Evolutionary conservation across 2,329 filamentous ascomycete genomes (phyloP).

Genomic region (Pseudocercospora macadamiae): DNA sequence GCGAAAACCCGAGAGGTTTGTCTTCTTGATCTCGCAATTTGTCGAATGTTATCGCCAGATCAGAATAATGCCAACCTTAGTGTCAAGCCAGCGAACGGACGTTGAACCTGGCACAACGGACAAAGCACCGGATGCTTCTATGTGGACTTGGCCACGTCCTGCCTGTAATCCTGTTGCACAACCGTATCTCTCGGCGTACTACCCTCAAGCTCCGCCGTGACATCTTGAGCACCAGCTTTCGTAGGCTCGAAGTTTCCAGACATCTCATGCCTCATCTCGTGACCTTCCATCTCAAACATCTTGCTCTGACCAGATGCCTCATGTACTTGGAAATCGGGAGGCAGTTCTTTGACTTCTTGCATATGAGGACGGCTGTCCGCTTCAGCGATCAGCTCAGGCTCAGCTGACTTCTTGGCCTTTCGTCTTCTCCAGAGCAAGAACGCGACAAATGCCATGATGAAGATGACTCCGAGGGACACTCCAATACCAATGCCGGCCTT

Average conservation of each 20-base stretch:
- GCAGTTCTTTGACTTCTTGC: conserved; percentile 1
- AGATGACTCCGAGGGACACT: conserved; percentile 5
- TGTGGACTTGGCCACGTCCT: not conserved
- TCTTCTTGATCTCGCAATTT: no score
- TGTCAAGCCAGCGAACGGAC: no score
- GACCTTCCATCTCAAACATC: not conserved
- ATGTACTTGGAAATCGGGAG: not conserved
- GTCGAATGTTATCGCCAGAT: no score
- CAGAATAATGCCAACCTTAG: no score
- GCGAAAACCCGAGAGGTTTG: no score
- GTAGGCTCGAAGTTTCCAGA: not conserved
- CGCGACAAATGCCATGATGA: conserved; percentile 1
- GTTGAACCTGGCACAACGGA: no score
- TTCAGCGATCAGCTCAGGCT: not conserved
- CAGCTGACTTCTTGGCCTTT: not conserved
- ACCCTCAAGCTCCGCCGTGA: conserved; percentile 8
- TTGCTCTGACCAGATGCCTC: conserved; percentile 2
- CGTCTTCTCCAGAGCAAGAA: conserved; percentile 11
- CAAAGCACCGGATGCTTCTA: no score
- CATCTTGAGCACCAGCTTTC: not conserved
- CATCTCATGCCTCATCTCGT: not conserved
- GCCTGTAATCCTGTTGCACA: not conserved
- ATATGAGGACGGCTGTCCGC: not conserved
- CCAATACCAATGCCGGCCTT: conserved; percentile 18
- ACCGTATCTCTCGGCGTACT: not conserved